phyloP scores from a whole-genome alignment of 2,329 filamentous ascomycete species.

The Pyricularia pennisetigena region DNA sequence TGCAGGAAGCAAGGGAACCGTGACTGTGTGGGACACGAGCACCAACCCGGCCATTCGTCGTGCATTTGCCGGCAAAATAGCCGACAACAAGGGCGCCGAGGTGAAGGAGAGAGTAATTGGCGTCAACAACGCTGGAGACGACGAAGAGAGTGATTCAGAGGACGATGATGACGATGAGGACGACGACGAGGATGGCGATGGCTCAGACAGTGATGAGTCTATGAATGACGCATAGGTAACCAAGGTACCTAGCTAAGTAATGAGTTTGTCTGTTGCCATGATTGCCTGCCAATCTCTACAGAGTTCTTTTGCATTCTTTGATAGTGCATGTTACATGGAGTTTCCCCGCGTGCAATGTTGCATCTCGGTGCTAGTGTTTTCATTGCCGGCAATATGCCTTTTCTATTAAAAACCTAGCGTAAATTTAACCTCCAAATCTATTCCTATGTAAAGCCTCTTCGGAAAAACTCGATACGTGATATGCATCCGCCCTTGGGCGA shows the following conservation, averaged over 20 bases:
- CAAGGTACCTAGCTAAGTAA: not conserved
- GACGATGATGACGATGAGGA: conserved; percentile 37
- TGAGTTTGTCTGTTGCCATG: not conserved
- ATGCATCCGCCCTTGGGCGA: not conserved
- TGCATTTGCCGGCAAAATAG: conserved; percentile 66
- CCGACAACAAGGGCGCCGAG: conserved; percentile 45
- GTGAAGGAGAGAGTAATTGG: conserved; percentile 71
- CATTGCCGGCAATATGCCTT: not conserved
- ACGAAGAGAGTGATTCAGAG: conserved; percentile 34
- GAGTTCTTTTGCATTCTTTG: not conserved
- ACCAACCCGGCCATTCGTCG: conserved; percentile 82
- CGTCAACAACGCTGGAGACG: conserved; percentile 53
- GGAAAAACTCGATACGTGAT: not conserved
- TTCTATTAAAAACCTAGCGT: not conserved
- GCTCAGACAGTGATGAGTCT: conserved; percentile 30
- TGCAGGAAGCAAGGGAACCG: conserved; percentile 83
- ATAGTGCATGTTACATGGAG: not conserved
- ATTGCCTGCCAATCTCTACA: not conserved
- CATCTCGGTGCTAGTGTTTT: not conserved
- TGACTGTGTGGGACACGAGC: conserved; percentile 94
- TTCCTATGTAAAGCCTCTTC: not conserved
- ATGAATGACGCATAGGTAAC: conserved; percentile 45
- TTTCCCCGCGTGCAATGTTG: not conserved
- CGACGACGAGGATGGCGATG: conserved; percentile 22
- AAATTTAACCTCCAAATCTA: not conserved